Evolutionary conservation across 306 rosid species (phyloP).

Genomic region (Elaeagnus macrophylla): DNA sequence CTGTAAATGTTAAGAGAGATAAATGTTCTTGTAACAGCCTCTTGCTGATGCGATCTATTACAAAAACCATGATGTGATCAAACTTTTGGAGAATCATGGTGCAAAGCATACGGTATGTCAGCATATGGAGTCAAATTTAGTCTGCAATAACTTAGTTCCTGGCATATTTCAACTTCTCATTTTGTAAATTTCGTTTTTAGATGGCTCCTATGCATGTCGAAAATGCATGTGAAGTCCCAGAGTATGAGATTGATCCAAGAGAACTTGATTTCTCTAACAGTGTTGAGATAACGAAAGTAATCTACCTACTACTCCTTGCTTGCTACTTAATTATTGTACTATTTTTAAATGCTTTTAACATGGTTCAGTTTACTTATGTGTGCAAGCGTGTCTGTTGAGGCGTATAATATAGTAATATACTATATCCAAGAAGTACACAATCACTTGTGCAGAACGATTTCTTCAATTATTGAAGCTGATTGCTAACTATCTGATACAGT

Average conservation of each 20-base stretch:
- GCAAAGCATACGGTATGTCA: constrained; percentile 62
- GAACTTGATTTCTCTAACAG: constrained; percentile 83
- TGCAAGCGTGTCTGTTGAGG: too few species aligned
- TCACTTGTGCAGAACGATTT: too few species aligned
- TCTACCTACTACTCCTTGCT: not conserved
- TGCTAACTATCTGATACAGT: too few species aligned
- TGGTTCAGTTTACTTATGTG: too few species aligned
- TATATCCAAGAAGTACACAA: too few species aligned
- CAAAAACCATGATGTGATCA: constrained; percentile 64
- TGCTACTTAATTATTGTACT: not conserved
- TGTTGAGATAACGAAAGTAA: constrained; percentile 65
- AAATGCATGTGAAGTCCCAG: constrained; percentile 76
- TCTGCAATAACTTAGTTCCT: not conserved
- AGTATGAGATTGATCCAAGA: constrained; percentile 71
- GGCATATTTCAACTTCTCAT: not conserved
- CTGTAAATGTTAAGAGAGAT: not conserved
- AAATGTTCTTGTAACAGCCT: constrained; percentile 48
- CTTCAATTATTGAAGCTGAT: too few species aligned
- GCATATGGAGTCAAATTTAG: not conserved
- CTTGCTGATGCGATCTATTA: constrained; percentile 85
- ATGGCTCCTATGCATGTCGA: constrained; percentile 80
- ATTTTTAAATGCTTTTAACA: not conserved
- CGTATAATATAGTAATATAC: too few species aligned
- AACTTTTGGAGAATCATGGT: constrained; percentile 72
- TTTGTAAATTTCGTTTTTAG: constrained; percentile 30